phyloP scores from a whole-genome alignment of 108 stramenopile genomes.

The Craspedostauros australis region DNA sequence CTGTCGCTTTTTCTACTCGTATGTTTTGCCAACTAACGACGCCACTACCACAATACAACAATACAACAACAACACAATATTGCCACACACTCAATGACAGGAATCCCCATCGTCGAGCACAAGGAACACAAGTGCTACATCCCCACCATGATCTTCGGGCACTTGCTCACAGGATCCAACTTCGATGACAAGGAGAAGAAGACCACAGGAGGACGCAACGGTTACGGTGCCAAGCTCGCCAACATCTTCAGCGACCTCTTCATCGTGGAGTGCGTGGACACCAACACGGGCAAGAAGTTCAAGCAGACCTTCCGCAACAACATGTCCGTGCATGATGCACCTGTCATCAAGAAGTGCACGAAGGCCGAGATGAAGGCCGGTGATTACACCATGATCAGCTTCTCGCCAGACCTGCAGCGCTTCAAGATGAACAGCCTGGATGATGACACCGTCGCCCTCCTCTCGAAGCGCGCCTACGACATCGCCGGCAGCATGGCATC shows the following conservation, averaged over 20 bases:
- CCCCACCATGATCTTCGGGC: slow-evolving; percentile 97
- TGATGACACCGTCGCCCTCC: slow-evolving; percentile 82
- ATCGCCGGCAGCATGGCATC: slow-evolving; percentile 92
- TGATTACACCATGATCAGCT: slow-evolving; percentile 97
- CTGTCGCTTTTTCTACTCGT: too few relatives aligned
- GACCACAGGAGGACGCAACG: slow-evolving; percentile 98
- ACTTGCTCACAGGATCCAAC: slow-evolving; percentile 96
- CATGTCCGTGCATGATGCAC: slow-evolving; percentile 74
- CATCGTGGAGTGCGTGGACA: slow-evolving; percentile 90
- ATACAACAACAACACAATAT: too few relatives aligned
- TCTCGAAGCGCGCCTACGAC: slow-evolving; percentile 97
- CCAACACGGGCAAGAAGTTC: slow-evolving; percentile 64
- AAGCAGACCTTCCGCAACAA: slow-evolving; percentile 87
- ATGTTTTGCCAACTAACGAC: too few relatives aligned
- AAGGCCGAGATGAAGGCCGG: slow-evolving; percentile 64
- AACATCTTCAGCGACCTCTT: slow-evolving; percentile 96
- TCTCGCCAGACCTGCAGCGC: slow-evolving; percentile 87
- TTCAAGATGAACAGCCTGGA: slow-evolving; percentile 94
- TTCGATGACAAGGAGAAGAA: slow-evolving; percentile 98
- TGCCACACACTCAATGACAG: slow-evolving; percentile 48
- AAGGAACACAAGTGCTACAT: slow-evolving; percentile 80
- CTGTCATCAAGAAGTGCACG: slow-evolving; percentile 59
- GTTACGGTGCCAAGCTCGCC: slow-evolving; percentile 99
- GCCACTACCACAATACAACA: too few relatives aligned
- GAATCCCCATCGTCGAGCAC: slow-evolving; percentile 79